Evolutionary conservation across 2,329 filamentous ascomycete species (phyloP).

Genomic region (Monosporascus sp.): DNA sequence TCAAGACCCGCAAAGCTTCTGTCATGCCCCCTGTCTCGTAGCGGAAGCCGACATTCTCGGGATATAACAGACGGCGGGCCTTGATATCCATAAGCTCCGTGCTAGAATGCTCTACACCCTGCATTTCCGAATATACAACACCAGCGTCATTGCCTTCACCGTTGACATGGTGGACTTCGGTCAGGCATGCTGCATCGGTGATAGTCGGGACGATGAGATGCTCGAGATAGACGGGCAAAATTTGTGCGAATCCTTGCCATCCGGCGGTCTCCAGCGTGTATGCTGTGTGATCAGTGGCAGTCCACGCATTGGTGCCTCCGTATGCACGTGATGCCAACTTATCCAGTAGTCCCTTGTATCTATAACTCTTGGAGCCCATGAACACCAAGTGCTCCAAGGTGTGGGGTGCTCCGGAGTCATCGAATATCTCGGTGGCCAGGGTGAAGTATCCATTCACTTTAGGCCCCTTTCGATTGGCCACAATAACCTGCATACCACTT

Average conservation of each 20-base stretch:
- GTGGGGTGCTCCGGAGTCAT: conserved; percentile 90
- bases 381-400: conserved; percentile 80
- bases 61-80: conserved; percentile 76
- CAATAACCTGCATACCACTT: conserved; percentile 90
- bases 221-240: conserved; percentile 90
- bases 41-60: conserved; percentile 83
- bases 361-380: conserved; percentile 89
- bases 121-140: conserved; percentile 98
- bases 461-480: conserved; percentile 89
- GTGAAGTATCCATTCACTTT: conserved; percentile 94
- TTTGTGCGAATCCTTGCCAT: conserved; percentile 94
- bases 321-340: conserved; percentile 92
- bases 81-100: conserved; percentile 82
- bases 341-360: conserved; percentile 91
- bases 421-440: conserved; percentile 92
- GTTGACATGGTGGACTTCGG: conserved; percentile 94
- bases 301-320: conserved; percentile 94
- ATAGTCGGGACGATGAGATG: conserved; percentile 88
- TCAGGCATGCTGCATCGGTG: conserved; percentile 88
- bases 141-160: conserved; percentile 91
- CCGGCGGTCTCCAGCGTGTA: conserved; percentile 94
- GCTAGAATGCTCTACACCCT: conserved; percentile 82
- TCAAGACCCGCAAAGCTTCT: conserved; percentile 79
- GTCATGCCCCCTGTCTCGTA: conserved; percentile 99
- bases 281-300: conserved; percentile 89